Base-by-base conservation (phyloP, 768 basidiomycete species). In the Boletales sp. region DNA sequence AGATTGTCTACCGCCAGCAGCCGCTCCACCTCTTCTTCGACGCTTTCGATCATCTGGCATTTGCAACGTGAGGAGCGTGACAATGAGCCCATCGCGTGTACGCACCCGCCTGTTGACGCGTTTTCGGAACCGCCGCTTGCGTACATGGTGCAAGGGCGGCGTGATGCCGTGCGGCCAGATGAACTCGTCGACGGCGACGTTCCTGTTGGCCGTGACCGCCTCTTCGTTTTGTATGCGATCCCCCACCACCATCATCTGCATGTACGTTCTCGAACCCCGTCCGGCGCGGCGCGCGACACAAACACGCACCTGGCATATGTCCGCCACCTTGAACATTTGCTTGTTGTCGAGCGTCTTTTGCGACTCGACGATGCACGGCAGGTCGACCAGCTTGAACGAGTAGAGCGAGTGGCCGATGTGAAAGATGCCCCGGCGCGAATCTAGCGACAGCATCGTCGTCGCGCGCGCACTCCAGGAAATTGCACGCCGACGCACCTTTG, bases 271-370 rank as follows among this genome's bases (percentile, higher is more conserved):
- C 39, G 40, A 39, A 32, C 10, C 48, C 45, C 18, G 36, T 61
- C 21, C 21, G 21, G 21, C 21, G 21, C 52, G 67, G 36, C 43
- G 40, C 35, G 44, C 19, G 27, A 12, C 21, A 34, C 43, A 40
- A 40, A 31, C 38, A 55, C 59, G 59, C 59, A 93, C 92, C 82
- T 97, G 94, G 72, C 90, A 95, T 71, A 99, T 95, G 66, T 99
- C 97, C 35, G 94, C 94, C 7, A 94, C 90, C 69, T 99, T 99
- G 77, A 98, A 97, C 83, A 97, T 87, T 63, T 97, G 93, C 66
- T 94, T 93, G 66, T 86, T 89, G 69, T 98, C 97, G 43, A 95
- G 69, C 2, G 95, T 93, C 75, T 97, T 97, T 69, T 98, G 94
- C 12, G 90, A 82, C 64, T 99, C 97, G 55, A 94, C 77, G 45